Percentiles rank a stretch among this genome's conserved stretches.
These are phyloP conservation scores for Sclerospora graminicola DNA, from an alignment of 352 stramenopile genomes.

Conservation along the genomic window DNA sequence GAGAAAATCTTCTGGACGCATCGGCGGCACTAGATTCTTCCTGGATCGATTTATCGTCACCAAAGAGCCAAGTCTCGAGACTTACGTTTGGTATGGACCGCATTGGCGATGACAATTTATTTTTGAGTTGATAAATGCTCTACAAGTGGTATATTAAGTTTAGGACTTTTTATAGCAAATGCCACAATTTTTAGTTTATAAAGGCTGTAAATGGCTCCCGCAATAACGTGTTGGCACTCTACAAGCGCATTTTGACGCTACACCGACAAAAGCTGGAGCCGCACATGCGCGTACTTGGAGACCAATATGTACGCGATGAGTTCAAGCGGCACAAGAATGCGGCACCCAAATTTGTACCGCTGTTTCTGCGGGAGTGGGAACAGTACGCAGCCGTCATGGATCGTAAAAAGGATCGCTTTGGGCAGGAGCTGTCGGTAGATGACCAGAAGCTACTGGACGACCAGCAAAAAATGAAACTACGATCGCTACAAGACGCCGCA, in stretches of 20 bases:
- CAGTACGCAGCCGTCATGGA: conserved; percentile 50
- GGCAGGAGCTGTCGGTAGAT: conserved; percentile 48
- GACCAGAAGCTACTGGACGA: conserved; percentile 48
- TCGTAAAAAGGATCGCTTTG: conserved; percentile 50
- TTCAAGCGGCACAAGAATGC: conserved; percentile 79
- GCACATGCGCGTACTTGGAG: conserved; percentile 74
- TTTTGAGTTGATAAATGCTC: too few relatives aligned
- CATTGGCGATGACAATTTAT: conserved; percentile 19
- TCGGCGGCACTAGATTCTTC: not conserved
- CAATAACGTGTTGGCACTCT: conserved; percentile 50
- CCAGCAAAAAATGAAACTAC: conserved; percentile 61
- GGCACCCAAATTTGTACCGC: conserved; percentile 59
- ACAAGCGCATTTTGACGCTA: conserved; percentile 69
- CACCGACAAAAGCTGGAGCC: conserved; percentile 63
- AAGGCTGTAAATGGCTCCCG: conserved; percentile 24
- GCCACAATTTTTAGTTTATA: too few relatives aligned
- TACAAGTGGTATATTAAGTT: too few relatives aligned
- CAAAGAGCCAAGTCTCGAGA: conserved; percentile 77
- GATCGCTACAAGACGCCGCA: conserved; percentile 57
- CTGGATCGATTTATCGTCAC: conserved; percentile 37
- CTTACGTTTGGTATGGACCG: conserved; percentile 48
- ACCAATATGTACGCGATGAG: conserved; percentile 80
- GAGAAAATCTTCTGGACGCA: not conserved
- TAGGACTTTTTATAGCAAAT: too few relatives aligned
- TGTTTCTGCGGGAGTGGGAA: conserved; percentile 72